Percentiles rank a stretch among this genome's conserved stretches.
Conservation (phyloP, 768 basidiomycete genomes). For the Tulasnella sp. region DNA sequence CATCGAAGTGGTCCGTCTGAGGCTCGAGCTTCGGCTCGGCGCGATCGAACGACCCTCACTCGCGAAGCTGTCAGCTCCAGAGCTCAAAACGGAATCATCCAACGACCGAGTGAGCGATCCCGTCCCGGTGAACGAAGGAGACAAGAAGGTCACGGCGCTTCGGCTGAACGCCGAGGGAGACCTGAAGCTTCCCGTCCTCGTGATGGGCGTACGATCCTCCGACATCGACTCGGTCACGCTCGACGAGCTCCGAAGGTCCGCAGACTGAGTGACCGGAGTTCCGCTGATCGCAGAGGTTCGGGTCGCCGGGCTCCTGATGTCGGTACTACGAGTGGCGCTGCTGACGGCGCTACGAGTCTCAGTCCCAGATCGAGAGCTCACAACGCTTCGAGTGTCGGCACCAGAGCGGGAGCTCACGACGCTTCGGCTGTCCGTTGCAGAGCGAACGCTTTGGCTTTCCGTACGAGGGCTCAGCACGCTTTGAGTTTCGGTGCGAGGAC, state of each 20-base stretch:
- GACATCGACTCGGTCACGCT: background rate
- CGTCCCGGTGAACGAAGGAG: slow-evolving; percentile 3
- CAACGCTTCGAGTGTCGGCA: background rate
- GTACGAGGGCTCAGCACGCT: background rate
- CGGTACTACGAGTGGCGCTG: background rate
- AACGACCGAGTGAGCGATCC: background rate
- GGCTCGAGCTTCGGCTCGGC: slow-evolving; percentile 46
- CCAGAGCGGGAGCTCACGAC: background rate
- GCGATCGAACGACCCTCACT: slow-evolving; percentile 44
- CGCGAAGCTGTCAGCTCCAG: background rate
- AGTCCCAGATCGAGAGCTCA: background rate
- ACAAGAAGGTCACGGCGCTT: background rate
- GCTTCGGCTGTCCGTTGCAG: background rate
- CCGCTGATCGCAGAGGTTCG: background rate
- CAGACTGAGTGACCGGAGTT: background rate
- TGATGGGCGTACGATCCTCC: background rate
- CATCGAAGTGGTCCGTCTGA: slow-evolving; percentile 59
- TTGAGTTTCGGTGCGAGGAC: background rate
- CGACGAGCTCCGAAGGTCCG: background rate
- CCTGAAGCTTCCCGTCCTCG: background rate
- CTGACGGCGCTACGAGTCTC: background rate
- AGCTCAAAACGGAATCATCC: background rate
- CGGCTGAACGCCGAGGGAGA: background rate
- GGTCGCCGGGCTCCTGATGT: background rate
- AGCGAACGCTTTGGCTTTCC: background rate